Evolutionary conservation across 1,139 yeast genomes (phyloP).

Genomic region (Kazachstania sp.): DNA sequence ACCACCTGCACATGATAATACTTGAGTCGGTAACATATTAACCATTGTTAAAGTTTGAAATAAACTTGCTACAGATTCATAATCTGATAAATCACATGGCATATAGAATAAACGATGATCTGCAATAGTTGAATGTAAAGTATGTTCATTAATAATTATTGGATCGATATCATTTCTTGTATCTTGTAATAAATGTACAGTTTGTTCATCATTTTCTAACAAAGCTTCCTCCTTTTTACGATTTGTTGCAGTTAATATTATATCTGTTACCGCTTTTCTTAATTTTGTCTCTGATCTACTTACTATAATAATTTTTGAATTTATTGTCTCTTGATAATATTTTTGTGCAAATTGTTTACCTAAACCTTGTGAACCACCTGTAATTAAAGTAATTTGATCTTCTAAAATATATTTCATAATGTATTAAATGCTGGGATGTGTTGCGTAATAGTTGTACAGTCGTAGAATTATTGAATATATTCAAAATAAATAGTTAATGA

Average conservation of each 20-base stretch:
- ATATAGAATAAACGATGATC: constrained; percentile 39
- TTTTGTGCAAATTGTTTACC: constrained; percentile 72
- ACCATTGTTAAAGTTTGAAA: constrained; percentile 29
- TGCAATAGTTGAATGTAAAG: neutral
- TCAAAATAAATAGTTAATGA: too few relatives aligned
- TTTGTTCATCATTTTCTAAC: neutral
- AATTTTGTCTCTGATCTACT: constrained; percentile 65
- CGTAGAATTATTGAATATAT: too few relatives aligned
- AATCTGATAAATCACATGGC: constrained; percentile 59
- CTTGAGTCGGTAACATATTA: constrained; percentile 49
- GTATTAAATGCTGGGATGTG: neutral
- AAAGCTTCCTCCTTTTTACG: neutral
- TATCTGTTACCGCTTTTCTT: constrained; percentile 38
- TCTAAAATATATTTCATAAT: constrained; percentile 24
- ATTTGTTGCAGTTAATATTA: constrained; percentile 21
- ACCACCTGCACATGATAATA: constrained; percentile 83
- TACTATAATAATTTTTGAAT: constrained; percentile 62
- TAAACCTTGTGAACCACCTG: constrained; percentile 95
- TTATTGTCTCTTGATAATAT: constrained; percentile 38
- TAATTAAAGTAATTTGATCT: constrained; percentile 61
- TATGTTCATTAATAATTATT: constrained; percentile 2
- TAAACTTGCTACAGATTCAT: constrained; percentile 42
- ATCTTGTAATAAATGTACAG: neutral
- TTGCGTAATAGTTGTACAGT: neutral
- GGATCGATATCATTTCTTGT: constrained; percentile 2